Evolutionary conservation across 208 protist species (phyloP).

Genomic region (Trypanosoma melophagium): DNA sequence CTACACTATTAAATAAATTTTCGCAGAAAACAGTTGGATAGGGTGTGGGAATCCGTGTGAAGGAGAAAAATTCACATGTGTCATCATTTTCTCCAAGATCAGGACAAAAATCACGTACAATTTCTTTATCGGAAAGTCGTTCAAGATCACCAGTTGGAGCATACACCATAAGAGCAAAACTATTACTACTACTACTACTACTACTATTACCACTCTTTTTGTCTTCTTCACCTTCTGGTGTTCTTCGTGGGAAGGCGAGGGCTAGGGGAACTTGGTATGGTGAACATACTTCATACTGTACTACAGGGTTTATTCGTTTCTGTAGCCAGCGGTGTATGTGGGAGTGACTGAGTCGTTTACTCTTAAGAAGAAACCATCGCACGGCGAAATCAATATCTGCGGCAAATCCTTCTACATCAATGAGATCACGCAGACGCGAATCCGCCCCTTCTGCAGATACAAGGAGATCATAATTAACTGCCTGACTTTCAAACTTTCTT

Average conservation of each 20-base stretch:
- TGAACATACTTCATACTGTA: constrained; percentile 54
- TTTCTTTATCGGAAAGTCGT: constrained; percentile 40
- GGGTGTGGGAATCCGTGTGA: constrained; percentile 23
- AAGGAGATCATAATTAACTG: constrained; percentile 84
- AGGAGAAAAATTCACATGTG: constrained; percentile 8
- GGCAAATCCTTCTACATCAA: constrained; percentile 85
- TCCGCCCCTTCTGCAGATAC: constrained; percentile 78
- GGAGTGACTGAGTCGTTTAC: constrained; percentile 36
- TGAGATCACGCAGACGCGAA: constrained; percentile 74
- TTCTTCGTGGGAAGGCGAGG: constrained; percentile 71
- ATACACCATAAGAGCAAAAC: constrained; percentile 87
- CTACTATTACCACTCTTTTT: background rate
- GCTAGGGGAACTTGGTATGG: constrained; percentile 57
- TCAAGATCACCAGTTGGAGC: constrained; percentile 54
- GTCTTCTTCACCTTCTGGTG: constrained; percentile 25
- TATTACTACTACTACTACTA: constrained; percentile 10
- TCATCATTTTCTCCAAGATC: constrained; percentile 24
- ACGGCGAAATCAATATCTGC: constrained; percentile 72
- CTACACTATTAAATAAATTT: constrained; percentile 85
- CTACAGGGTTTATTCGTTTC: constrained; percentile 33
- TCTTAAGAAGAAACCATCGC: constrained; percentile 69
- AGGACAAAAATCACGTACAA: constrained; percentile 37
- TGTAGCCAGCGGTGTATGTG: constrained; percentile 89
- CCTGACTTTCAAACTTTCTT: constrained; percentile 57
- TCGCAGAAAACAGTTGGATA: constrained; percentile 84